Percentiles rank a stretch among this genome's conserved stretches.
Evolutionary conservation across 129 eudicot species (phyloP).

Genomic region (Gnaphalium uliginosum): DNA sequence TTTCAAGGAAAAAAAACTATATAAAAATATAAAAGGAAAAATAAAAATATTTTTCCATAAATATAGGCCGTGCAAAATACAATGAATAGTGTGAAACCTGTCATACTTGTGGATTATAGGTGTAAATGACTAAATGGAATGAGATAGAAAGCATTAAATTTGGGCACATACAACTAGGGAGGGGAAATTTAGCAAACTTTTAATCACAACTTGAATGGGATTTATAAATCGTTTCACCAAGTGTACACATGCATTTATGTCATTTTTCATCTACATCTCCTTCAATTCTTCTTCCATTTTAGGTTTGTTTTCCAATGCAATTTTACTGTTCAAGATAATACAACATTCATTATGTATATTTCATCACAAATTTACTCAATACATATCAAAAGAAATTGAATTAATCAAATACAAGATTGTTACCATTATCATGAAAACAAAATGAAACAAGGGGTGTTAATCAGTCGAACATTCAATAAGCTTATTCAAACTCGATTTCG

Average conservation of each 20-base stretch:
- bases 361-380: background rate
- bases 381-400: background rate
- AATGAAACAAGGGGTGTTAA: no score
- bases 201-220: background rate
- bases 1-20: no score
- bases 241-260: conserved; percentile 32
- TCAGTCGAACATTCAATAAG: no score
- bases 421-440: no score
- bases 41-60: no score
- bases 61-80: no score
- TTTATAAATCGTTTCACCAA: background rate
- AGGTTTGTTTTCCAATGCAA: conserved; percentile 24
- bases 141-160: conserved; percentile 10
- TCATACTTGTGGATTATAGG: conserved; percentile 22
- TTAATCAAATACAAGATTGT: no score
- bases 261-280: conserved; percentile 9
- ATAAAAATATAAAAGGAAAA: no score
- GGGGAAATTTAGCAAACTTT: background rate
- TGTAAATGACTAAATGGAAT: conserved; percentile 2
- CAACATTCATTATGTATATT: background rate
- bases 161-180: conserved; percentile 49
- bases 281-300: conserved; percentile 11
- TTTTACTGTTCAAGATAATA: conserved; percentile 1
- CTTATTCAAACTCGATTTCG: no score
- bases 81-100: background rate